phyloP scores from a whole-genome alignment of 257 asterid species.

The Solanum paucissectum region DNA sequence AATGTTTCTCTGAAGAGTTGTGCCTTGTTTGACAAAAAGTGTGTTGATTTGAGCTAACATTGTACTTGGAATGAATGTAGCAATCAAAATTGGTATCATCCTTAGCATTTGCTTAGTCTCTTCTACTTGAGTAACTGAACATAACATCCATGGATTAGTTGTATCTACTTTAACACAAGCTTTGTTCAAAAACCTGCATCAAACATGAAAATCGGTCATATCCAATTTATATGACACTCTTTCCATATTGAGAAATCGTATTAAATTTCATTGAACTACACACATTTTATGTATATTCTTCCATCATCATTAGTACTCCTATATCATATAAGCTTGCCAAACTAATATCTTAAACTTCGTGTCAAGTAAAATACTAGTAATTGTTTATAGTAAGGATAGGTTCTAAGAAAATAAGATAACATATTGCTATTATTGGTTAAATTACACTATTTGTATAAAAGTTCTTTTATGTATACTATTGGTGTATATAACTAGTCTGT shows the following conservation, averaged over 20 bases:
- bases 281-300: background rate
- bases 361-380: background rate
- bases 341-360: background rate
- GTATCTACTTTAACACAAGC: constrained; percentile 51
- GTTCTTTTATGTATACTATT: background rate
- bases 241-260: background rate
- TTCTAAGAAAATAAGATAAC: background rate
- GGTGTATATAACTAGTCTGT: background rate
- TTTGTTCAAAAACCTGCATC: constrained; percentile 65
- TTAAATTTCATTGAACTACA: background rate
- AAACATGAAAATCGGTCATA: background rate
- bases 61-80: constrained; percentile 64
- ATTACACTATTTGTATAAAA: background rate
- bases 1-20: constrained; percentile 43
- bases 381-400: background rate
- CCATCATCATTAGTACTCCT: background rate
- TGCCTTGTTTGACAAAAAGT: constrained; percentile 69
- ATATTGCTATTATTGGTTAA: background rate
- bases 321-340: background rate
- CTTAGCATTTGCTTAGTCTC: constrained; percentile 79
- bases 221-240: background rate
- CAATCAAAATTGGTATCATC: constrained; percentile 57
- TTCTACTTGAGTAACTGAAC: constrained; percentile 75
- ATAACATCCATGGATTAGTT: constrained; percentile 56
- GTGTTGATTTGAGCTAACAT: constrained; percentile 66